Evolutionary conservation across 192 early-diverging fungal species (phyloP).

Genomic region (Coemansia sp.): DNA sequence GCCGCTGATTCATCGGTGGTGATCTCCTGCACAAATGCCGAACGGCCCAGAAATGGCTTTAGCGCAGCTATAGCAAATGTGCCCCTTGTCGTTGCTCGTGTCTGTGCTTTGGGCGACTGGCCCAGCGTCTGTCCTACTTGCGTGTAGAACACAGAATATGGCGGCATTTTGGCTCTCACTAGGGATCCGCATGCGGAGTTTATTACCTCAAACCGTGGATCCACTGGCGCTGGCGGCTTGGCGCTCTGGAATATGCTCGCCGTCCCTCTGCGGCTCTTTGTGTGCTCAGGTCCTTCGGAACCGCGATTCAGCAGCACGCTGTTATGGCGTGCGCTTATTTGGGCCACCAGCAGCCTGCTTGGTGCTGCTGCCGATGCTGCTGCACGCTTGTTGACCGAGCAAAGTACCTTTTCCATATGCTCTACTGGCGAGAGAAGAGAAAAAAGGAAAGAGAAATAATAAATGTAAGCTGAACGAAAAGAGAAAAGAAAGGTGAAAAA

Average conservation of each 20-base stretch:
- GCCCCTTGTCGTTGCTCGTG: slow-evolving; percentile 18
- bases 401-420: background rate
- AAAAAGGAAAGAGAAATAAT: background rate
- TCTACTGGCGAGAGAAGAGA: background rate
- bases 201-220: slow-evolving; percentile 37
- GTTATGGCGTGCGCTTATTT: background rate
- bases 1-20: slow-evolving; percentile 58
- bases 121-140: slow-evolving; percentile 37
- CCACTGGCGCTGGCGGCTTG: slow-evolving; percentile 24
- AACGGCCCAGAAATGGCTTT: slow-evolving; percentile 37
- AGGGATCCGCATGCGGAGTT: slow-evolving; percentile 13
- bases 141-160: slow-evolving; percentile 38
- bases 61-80: slow-evolving; percentile 24
- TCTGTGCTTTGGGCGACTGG: slow-evolving; percentile 14
- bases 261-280: background rate
- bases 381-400: background rate
- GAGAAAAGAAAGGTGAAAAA: background rate
- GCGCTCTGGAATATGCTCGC: slow-evolving; percentile 21
- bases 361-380: background rate
- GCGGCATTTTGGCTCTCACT: slow-evolving; percentile 32
- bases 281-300: background rate
- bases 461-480: background rate
- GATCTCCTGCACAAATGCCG: slow-evolving; percentile 40
- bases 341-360: background rate
- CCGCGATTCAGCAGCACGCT: slow-evolving; percentile 10